These are phyloP conservation scores for Trebouxia gelatinosa DNA, from an alignment of 163 green algal species.

Conservation along the genomic window DNA sequence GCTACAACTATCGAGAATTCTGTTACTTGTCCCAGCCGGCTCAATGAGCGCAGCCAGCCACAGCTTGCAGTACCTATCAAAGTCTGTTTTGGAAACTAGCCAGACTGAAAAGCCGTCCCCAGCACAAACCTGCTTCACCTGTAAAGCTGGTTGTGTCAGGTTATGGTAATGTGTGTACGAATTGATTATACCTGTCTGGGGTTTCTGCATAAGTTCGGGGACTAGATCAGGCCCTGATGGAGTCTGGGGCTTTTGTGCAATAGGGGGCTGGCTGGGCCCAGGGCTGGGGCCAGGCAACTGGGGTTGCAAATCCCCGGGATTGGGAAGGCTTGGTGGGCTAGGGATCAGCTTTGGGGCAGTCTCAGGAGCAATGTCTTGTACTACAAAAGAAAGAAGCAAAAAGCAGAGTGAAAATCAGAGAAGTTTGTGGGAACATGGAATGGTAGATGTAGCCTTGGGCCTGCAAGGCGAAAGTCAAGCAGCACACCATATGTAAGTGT, in stretches of 20 bases:
- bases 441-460: too few species aligned
- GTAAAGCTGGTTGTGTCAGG: not conserved
- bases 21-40: not conserved
- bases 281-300: not conserved
- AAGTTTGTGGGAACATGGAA: too few species aligned
- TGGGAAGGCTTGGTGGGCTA: too few species aligned
- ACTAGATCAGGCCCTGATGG: conserved; percentile 11
- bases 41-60: not conserved
- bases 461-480: too few species aligned
- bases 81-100: too few species aligned
- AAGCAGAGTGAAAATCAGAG: too few species aligned
- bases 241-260: conserved; percentile 11
- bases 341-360: not conserved
- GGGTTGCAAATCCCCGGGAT: too few species aligned
- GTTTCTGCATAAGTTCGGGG: conserved; percentile 21
- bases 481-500: too few species aligned
- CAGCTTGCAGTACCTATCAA: not conserved
- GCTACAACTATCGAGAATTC: not conserved
- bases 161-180: not conserved
- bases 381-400: not conserved
- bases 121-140: too few species aligned
- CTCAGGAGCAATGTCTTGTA: not conserved
- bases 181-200: conserved; percentile 18
- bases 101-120: too few species aligned
- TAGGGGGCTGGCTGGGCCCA: not conserved